A percentile compares a stretch with the other conserved stretches of the same genome.
phyloP scores from a whole-genome alignment of 2,329 filamentous ascomycete genomes.

The Phoma sp. region DNA sequence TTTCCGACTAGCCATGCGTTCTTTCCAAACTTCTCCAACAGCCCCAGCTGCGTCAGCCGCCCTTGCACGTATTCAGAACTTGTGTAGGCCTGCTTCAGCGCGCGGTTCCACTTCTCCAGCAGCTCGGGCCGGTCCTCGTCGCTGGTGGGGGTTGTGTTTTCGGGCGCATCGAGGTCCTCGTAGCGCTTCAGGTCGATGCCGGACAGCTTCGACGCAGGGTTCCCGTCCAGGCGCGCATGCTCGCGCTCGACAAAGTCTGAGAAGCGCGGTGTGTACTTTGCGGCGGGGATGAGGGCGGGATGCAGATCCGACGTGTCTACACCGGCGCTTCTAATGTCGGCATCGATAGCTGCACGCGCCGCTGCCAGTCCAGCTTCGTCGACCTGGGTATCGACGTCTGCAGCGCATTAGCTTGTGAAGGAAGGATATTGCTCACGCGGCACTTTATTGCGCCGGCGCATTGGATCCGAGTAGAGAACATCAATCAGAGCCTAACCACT shows the following conservation, averaged over 20 bases:
- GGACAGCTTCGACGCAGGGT: conserved; percentile 55
- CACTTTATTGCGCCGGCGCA: conserved; percentile 10
- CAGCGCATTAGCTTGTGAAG: conserved; percentile 25
- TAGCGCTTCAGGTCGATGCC: conserved; percentile 82
- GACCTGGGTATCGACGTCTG: conserved; percentile 82
- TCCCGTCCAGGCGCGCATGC: conserved; percentile 69
- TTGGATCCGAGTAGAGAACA: conserved; percentile 66
- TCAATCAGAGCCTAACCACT: conserved; percentile 36
- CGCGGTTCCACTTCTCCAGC: conserved; percentile 57
- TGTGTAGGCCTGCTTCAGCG: conserved; percentile 63
- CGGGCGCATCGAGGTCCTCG: conserved; percentile 72
- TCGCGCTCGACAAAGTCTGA: conserved; percentile 72
- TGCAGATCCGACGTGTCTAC: conserved; percentile 60
- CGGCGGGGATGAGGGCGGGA: conserved; percentile 61
- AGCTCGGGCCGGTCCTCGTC: conserved; percentile 48
- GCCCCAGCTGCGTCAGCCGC: conserved; percentile 66
- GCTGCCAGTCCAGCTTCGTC: conserved; percentile 67
- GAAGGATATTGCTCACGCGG: conserved; percentile 3
- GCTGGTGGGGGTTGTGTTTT: conserved; percentile 45
- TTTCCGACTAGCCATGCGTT: conserved; percentile 93
- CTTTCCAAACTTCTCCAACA: conserved; percentile 83
- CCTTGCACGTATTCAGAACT: conserved; percentile 64
- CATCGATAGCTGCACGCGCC: conserved; percentile 80
- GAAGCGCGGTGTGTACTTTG: conserved; percentile 62
- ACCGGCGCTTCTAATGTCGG: conserved; percentile 64